Conservation (phyloP, 2,329 filamentous ascomycete genomes). For the Botrytis porri region DNA sequence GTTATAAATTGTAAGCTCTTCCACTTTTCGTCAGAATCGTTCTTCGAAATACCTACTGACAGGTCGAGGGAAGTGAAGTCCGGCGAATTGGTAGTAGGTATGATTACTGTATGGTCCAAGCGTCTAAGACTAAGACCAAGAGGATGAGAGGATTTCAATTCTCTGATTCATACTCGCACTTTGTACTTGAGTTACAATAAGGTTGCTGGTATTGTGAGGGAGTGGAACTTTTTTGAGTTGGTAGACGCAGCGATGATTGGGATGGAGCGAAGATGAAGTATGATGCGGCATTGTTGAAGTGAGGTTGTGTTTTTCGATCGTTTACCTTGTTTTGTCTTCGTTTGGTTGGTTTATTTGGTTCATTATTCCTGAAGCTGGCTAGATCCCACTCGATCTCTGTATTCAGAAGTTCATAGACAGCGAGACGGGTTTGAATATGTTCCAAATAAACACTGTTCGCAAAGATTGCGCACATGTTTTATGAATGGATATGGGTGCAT, state of each 20-base stretch:
- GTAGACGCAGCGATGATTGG: neutral
- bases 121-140: neutral
- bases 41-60: too few species aligned
- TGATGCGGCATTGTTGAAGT: neutral
- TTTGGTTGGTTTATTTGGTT: neutral
- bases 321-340: neutral
- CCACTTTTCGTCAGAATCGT: rapidly evolving
- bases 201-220: neutral
- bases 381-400: neutral
- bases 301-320: neutral
- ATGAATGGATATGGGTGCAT: neutral
- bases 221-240: neutral
- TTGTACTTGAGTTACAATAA: neutral
- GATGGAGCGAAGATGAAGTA: neutral
- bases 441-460: neutral
- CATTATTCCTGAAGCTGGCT: neutral
- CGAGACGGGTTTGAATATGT: neutral
- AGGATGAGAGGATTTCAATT: neutral
- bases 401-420: neutral
- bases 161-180: neutral
- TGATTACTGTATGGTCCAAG: neutral
- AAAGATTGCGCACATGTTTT: neutral
- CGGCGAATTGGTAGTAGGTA: neutral
- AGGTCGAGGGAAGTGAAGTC: neutral
- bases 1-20: neutral